Base-by-base conservation (phyloP, 2,329 filamentous ascomycete genomes). In the Ceratocystis huliohia region DNA sequence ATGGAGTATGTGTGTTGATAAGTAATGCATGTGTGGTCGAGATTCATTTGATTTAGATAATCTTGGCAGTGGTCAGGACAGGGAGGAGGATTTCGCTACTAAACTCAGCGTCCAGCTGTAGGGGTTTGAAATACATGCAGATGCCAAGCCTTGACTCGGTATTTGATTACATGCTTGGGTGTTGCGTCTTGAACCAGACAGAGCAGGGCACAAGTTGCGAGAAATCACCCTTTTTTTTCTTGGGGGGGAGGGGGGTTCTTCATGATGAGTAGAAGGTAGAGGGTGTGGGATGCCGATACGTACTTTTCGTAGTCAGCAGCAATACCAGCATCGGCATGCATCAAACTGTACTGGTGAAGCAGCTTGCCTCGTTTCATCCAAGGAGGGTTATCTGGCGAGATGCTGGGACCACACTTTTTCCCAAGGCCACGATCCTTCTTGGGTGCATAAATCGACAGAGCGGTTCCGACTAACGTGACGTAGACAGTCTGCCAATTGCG, bases 251-350 rank as follows among this genome's bases (percentile, higher is more conserved):
- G 10, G 37, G 10, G 37, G 3, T 33, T 33, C 37, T 41, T 41
- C 10, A 41, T 15, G 17, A 63, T 15, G 10, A 13, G 25, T 10
- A 22, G 17, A 33, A 46, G n/a, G 20, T 25, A n/a, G 2, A 50
- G 41, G 7, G 45, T 50, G 8, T 17, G n/a, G 45, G 13, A 61
- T 30, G 10, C n/a, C 30, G 15, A 2, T 65, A 78, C 82, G 71
- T 74, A 85, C 81, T 89, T 88, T 71, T 82, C 80, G 73, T 88
- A 87, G 74, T 91, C 88, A 17, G 84, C 82, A 8, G 88, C 88
- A 69, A 91, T 82, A 10, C 88, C 88, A 25, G 88, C 83, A 74
- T 91, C 88, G 25, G 88, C 88, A 72, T 91, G 86, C 69, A 89
- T 82, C 61, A 91, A 78, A 64, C 84, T 88, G 73, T 89, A 91